Base-by-base conservation (phyloP, 1,284 basidiomycete species). In the Golubevia sp. region DNA sequence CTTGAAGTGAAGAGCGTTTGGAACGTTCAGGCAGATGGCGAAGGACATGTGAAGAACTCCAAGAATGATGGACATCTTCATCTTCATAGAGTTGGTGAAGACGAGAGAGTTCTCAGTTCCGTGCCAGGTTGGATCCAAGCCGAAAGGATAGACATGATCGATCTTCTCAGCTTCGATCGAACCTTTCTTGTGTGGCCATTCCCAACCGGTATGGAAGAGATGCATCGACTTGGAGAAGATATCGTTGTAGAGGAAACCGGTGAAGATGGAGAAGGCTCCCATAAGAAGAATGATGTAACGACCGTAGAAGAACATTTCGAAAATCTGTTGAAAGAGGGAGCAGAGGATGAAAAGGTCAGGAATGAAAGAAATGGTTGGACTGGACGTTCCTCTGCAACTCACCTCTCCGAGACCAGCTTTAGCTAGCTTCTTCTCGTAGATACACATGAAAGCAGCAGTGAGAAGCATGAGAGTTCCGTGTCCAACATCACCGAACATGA, bases 401-500 rank as follows among this genome's bases (percentile, higher is more conserved):
- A 91, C 90, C 86, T 97, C 94, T 72, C 89, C 92, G 48, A 96
- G 87, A 66, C 91, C 89, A 34, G 86, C 86, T 83, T 91, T 92
- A 18, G 88, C 90, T 78, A 95, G 88, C 83, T 89, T 90, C 82
- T 88, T 89, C 86, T 99, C 97, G 53, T 89, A 88, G 62, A 91
- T 61, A 80, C 97, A 93, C 93, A 99, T 94, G 66, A 88, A 89
- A 5, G 90, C 70, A 1, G 93, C 95, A 23, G 91, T 88, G 44
- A 89, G 79, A 73, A 92, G 88, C 79, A 94, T 91, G 81, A 99
- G 90, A 67, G 90, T 86, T 51, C 94, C 97, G 85, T 99, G 96
- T 8, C 97, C 97, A 82, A 99, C 92, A 85, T 99, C 96, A 80
- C 96, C 97, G 84, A 99, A 99, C 96, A 99, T 99, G 86, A 98